These are phyloP conservation scores for Trichoderma atrobrunneum DNA, from an alignment of 2,329 filamentous ascomycete species.

Conservation along the genomic window DNA sequence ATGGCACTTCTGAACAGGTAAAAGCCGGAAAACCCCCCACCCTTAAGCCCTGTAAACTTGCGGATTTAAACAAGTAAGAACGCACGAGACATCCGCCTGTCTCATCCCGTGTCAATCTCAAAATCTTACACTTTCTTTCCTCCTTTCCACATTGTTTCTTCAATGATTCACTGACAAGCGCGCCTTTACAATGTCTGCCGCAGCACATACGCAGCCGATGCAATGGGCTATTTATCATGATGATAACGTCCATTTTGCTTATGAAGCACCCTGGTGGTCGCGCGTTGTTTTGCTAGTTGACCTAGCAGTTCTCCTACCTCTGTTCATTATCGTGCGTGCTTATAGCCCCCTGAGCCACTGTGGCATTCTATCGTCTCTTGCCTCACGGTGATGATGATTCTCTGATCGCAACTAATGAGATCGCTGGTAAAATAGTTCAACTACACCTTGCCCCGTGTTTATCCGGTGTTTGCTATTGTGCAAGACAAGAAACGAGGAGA, in stretches of 20 bases:
- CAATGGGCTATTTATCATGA: conserved; percentile 12
- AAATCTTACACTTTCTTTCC: neutral
- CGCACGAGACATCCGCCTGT: neutral
- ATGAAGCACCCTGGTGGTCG: conserved; percentile 31
- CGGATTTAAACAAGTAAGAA: neutral
- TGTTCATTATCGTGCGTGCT: conserved; percentile 42
- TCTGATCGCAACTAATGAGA: neutral
- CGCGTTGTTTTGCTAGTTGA: conserved; percentile 40
- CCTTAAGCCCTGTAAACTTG: neutral
- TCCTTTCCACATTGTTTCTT: neutral
- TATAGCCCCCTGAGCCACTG: neutral
- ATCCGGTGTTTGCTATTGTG: conserved; percentile 54
- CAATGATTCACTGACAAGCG: neutral
- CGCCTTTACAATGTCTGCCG: neutral
- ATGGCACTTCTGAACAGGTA: neutral
- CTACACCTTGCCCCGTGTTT: conserved; percentile 52
- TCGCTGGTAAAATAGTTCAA: conserved; percentile 36
- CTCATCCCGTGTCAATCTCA: neutral
- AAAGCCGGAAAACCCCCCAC: neutral
- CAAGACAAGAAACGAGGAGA: conserved; percentile 55
- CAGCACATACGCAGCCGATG: neutral
- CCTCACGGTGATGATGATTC: neutral
- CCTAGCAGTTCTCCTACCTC: conserved; percentile 45
- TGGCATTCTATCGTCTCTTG: neutral
- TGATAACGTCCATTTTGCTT: neutral